phyloP scores from a whole-genome alignment of 805 yeast species.

The Candida ficus region DNA sequence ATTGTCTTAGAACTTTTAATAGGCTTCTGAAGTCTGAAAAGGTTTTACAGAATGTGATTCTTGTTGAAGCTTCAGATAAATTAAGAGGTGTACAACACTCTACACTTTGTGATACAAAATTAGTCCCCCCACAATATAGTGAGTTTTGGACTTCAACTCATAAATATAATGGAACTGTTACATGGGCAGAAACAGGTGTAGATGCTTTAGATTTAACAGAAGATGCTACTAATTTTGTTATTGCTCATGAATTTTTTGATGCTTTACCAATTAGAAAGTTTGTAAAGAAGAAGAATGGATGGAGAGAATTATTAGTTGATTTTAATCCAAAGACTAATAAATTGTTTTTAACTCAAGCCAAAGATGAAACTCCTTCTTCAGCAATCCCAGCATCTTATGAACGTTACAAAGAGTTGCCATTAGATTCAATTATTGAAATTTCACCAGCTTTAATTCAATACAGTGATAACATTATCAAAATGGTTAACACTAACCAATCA shows the following conservation, averaged over 20 bases:
- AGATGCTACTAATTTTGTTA: constrained; percentile 47
- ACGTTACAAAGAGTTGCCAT: constrained; percentile 49
- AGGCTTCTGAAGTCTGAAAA: constrained; percentile 31
- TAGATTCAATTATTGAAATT: constrained; percentile 59
- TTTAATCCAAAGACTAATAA: constrained; percentile 24
- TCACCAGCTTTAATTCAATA: constrained; percentile 69
- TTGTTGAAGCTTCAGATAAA: constrained; percentile 71
- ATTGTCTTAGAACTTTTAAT: constrained; percentile 46
- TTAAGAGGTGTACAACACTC: constrained; percentile 53
- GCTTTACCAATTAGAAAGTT: constrained; percentile 77
- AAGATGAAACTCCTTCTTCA: constrained; percentile 59
- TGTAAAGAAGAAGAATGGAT: constrained; percentile 55
- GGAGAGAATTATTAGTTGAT: constrained; percentile 78
- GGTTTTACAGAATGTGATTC: constrained; percentile 32
- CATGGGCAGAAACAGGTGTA: constrained; percentile 58
- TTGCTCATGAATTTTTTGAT: constrained; percentile 87
- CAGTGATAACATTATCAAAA: constrained; percentile 45
- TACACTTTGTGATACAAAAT: constrained; percentile 37
- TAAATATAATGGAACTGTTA: constrained; percentile 46
- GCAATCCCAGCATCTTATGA: constrained; percentile 45
- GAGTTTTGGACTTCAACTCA: constrained; percentile 15
- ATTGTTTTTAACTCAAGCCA: constrained; percentile 54
- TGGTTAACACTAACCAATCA: constrained; percentile 30
- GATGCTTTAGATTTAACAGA: constrained; percentile 23
- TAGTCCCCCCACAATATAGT: constrained; percentile 4